Evolutionary conservation across 2,329 filamentous ascomycete species (phyloP), one percentile per base, ranked within the genome.

Genomic region (Parastagonospora nodorum): DNA sequence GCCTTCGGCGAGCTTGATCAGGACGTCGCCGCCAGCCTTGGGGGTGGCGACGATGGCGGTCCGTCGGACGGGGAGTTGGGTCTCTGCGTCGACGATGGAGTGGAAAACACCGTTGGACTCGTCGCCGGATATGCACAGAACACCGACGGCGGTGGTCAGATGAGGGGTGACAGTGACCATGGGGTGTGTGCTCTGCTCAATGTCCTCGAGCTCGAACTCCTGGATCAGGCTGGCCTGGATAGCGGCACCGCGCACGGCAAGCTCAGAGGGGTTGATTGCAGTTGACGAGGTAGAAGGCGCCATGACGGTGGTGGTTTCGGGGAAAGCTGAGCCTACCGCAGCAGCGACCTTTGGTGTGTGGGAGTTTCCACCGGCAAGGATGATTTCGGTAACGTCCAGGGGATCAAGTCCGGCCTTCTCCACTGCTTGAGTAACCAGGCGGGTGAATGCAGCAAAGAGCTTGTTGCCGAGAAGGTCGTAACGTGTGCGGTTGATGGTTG

Each of bases 141-240:
- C 88, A 73, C 94, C 94, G 57, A 99, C 89, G 56, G 93, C 89
- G 71, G 92, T 89, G 64, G 85, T 82, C 57, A 96, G 87, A 79
- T 99, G 94, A 66, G 92, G 91, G 45, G 95, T 92, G 12, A 92
- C 93, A 30, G 93, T 97, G 58, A 99, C 92, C 71, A 92, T 90
- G 45, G 94, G 88, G 80, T 99, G 93, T 41, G 92, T 96, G 57
- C 90, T 96, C 82, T 97, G 92, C 73, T 95, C 90, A 64, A 99
- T 95, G 72, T 97, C 93, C 61, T 91, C 87, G 63, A 86, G 83
- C 67, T 99, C 94, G 76, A 96, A 99, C 75, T 96, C 93, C 75
- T 92, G 87, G 74, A 99, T 91, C 58, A 99, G 81, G 53, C 88
- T 95, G 32, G 94, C 94, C 78, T 99, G 94, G 66, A 99, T 91